Conservation (phyloP, 345 rosid species). For the Bruguiera gymnorhiza region DNA sequence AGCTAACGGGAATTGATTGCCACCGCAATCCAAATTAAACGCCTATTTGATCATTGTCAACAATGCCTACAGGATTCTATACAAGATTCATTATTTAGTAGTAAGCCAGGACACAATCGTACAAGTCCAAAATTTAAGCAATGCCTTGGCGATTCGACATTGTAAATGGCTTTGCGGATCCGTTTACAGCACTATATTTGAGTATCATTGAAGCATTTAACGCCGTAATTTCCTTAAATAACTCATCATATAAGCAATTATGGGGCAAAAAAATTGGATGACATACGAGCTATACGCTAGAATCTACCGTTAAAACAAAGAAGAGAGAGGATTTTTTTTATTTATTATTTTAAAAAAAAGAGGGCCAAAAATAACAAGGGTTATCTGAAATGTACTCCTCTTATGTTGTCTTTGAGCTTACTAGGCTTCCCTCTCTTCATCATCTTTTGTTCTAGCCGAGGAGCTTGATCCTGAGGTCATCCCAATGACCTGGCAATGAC, state of each 20-base stretch:
- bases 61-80: constrained; percentile 11
- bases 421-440: constrained; percentile 43
- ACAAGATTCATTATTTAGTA: not conserved
- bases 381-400: constrained; percentile 23
- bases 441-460: constrained; percentile 59
- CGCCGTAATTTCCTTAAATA: too few relatives aligned
- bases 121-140: not conserved
- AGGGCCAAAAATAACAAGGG: too few relatives aligned
- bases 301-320: too few relatives aligned
- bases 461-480: constrained; percentile 81
- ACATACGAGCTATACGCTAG: constrained; percentile 40
- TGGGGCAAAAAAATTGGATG: constrained; percentile 31
- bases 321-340: too few relatives aligned
- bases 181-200: not conserved
- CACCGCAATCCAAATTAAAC: not conserved
- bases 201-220: too few relatives aligned
- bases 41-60: not conserved
- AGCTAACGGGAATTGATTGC: constrained; percentile 11
- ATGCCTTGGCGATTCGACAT: too few relatives aligned
- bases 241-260: too few relatives aligned
- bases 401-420: constrained; percentile 9
- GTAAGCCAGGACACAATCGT: not conserved
- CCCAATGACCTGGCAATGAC: constrained; percentile 78
- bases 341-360: too few relatives aligned
- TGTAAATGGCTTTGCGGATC: too few relatives aligned